phyloP scores from a whole-genome alignment of 441 rosid species.

The Syzygium syzygioides region DNA sequence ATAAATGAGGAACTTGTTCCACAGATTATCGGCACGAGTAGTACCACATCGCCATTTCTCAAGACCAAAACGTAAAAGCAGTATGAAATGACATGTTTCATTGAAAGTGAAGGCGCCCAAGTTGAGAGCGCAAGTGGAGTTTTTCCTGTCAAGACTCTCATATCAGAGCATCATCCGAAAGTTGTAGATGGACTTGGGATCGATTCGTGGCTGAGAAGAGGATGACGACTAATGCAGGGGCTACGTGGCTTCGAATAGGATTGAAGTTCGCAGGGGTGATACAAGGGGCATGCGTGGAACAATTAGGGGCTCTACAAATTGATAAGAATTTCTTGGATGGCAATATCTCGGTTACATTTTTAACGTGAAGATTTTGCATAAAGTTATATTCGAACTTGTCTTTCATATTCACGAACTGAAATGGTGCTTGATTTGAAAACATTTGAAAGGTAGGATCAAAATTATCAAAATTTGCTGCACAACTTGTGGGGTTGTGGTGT shows the following conservation, averaged over 20 bases:
- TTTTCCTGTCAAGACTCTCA: neutral
- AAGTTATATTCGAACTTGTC: neutral
- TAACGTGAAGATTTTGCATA: neutral
- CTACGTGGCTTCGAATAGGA: neutral
- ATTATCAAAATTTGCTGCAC: neutral
- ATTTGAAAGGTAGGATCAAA: neutral
- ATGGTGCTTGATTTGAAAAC: neutral
- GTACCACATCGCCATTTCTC: neutral
- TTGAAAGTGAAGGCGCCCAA: neutral
- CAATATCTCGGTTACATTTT: fast-evolving
- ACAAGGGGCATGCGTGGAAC: neutral
- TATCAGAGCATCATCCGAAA: neutral
- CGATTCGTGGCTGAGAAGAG: neutral
- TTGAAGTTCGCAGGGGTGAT: neutral
- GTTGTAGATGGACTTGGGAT: neutral
- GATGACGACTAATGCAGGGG: neutral
- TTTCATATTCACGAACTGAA: no score
- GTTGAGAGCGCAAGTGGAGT: neutral
- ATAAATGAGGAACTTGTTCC: neutral
- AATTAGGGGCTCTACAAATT: neutral
- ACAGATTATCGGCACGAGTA: neutral
- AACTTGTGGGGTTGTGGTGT: neutral
- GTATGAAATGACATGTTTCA: neutral
- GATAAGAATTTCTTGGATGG: neutral
- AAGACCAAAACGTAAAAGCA: neutral